Conservation (phyloP, 1,284 basidiomycete species). For the Ceratobasidium papillatum region DNA sequence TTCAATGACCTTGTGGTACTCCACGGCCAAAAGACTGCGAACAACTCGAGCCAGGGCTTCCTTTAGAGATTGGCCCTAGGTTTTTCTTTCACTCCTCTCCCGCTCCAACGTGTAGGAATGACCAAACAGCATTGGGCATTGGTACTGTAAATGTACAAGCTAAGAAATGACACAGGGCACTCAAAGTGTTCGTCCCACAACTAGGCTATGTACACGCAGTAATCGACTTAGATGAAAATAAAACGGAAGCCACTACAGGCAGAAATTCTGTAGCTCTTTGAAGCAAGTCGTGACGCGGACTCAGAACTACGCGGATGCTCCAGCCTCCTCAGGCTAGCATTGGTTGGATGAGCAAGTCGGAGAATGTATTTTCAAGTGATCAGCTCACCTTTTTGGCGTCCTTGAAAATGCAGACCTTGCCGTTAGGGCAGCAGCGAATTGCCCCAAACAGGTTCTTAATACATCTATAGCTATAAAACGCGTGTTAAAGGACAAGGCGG, state of each 20-base stretch:
- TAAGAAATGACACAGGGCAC: not conserved
- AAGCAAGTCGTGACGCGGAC: not conserved
- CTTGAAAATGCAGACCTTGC: not conserved
- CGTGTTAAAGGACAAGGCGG: too few species aligned
- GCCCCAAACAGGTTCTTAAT: not conserved
- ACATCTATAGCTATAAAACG: not conserved
- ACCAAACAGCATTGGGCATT: too few species aligned
- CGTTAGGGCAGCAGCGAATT: conserved; percentile 24
- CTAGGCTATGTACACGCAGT: not conserved
- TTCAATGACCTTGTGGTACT: too few species aligned
- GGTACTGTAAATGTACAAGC: too few species aligned
- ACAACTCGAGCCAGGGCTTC: too few species aligned
- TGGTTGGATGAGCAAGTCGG: not conserved
- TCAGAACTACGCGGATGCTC: not conserved
- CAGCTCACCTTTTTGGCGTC: not conserved
- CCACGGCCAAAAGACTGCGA: too few species aligned
- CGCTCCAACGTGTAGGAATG: too few species aligned
- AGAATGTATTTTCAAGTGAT: too few species aligned
- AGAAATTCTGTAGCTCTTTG: not conserved
- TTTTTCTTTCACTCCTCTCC: too few species aligned
- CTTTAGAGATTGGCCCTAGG: too few species aligned
- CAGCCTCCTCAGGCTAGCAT: not conserved
- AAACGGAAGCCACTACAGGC: not conserved
- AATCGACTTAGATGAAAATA: not conserved
- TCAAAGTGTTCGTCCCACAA: not conserved